Conservation (phyloP, 2,329 filamentous ascomycete genomes). For the Lasiodiplodia citricola region DNA sequence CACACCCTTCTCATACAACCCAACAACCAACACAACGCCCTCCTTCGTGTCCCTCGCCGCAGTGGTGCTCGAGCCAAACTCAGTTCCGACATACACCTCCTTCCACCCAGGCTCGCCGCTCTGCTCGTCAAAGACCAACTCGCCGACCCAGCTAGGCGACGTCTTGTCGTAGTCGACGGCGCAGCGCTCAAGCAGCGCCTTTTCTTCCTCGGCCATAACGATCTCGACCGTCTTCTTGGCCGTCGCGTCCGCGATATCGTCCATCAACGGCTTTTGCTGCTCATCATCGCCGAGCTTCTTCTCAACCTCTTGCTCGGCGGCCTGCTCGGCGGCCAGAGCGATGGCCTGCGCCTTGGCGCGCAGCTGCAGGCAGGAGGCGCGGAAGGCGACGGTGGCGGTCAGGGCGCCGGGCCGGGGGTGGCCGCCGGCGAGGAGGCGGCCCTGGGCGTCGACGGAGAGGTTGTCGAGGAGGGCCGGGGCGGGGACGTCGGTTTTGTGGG, state of each 20-base stretch:
- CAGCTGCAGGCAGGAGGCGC: conserved; percentile 11
- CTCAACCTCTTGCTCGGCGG: not conserved
- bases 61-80: conserved; percentile 43
- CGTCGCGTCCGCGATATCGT: conserved; percentile 30
- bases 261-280: conserved; percentile 12
- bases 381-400: not conserved
- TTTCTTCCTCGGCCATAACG: conserved; percentile 27
- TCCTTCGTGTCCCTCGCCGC: conserved; percentile 45
- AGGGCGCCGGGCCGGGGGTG: conserved; percentile 46
- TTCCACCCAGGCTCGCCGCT: conserved; percentile 30
- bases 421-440: conserved; percentile 48
- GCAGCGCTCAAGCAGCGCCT: conserved; percentile 26
- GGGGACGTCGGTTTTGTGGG: conserved; percentile 29
- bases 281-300: conserved; percentile 22
- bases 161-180: conserved; percentile 32
- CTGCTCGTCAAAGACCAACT: conserved; percentile 34
- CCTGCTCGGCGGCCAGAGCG: not conserved
- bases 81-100: conserved; percentile 43
- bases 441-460: conserved; percentile 43
- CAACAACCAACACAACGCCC: conserved; percentile 44
- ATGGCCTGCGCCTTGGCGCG: conserved; percentile 28
- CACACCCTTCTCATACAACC: conserved; percentile 49
- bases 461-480: conserved; percentile 48
- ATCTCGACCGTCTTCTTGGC: conserved; percentile 27
- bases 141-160: conserved; percentile 40